phyloP scores from a whole-genome alignment of 805 yeast genomes.

The Sungouiella blattae region DNA sequence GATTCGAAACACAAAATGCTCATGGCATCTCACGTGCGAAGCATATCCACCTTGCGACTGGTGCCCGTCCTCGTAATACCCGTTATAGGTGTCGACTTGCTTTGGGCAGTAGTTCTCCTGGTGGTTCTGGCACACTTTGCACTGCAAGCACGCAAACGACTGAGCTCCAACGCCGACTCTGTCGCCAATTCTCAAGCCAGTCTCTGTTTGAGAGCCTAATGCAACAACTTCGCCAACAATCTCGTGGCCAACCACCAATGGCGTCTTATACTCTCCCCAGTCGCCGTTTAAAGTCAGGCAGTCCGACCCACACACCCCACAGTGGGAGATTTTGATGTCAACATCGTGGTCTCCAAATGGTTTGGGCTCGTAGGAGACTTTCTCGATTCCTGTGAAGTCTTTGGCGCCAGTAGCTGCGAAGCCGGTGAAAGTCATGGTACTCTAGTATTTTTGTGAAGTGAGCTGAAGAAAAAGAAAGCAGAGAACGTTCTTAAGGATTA shows the following conservation, averaged over 20 bases:
- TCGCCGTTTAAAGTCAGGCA: neutral
- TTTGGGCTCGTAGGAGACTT: neutral
- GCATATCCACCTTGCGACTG: slow-evolving; percentile 59
- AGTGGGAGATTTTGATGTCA: neutral
- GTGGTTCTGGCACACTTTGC: slow-evolving; percentile 22
- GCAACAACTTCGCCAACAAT: slow-evolving; percentile 48
- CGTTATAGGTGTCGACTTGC: slow-evolving; percentile 33
- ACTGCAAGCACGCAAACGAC: slow-evolving; percentile 47
- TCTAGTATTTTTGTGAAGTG: no score
- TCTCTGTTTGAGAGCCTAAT: neutral
- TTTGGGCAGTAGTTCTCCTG: slow-evolving; percentile 32
- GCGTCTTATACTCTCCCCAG: neutral
- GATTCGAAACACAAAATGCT: slow-evolving; percentile 1
- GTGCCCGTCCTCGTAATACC: slow-evolving; percentile 28
- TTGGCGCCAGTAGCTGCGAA: neutral
- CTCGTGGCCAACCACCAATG: slow-evolving; percentile 60
- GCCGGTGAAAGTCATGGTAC: neutral
- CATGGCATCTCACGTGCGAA: neutral
- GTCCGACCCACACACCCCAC: neutral
- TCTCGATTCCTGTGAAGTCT: neutral
- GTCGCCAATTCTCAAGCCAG: slow-evolving; percentile 53
- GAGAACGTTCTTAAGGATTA: no score
- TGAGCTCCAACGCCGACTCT: slow-evolving; percentile 79
- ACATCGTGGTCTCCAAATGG: neutral
- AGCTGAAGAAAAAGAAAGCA: no score